phyloP scores from a whole-genome alignment of 164 flowering plant species.

The Nymphaea thermarum region DNA sequence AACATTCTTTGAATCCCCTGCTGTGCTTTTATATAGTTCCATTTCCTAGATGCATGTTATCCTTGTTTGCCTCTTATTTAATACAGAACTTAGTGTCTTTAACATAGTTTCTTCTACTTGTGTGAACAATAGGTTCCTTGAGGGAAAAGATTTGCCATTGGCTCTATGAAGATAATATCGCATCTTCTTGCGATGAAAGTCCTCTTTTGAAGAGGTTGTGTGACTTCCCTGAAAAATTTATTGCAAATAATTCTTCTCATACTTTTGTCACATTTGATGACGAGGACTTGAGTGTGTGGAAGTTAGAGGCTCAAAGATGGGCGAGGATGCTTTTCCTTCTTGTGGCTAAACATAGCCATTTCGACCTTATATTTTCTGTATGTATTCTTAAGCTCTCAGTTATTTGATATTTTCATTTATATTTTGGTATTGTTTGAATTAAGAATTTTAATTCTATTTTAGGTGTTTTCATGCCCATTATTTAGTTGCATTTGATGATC shows the following conservation, averaged over 20 bases:
- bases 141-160: constrained; percentile 42
- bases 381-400: not conserved
- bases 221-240: constrained; percentile 44
- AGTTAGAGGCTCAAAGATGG: constrained; percentile 62
- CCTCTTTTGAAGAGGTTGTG: constrained; percentile 26
- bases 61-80: too few relatives aligned
- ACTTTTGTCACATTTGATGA: constrained; percentile 42
- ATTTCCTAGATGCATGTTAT: too few relatives aligned
- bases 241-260: constrained; percentile 6
- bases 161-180: constrained; percentile 26
- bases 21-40: too few relatives aligned
- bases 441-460: too few relatives aligned
- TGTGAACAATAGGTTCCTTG: constrained; percentile 39
- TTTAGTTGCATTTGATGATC: too few relatives aligned
- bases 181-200: constrained; percentile 5
- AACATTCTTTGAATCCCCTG: too few relatives aligned
- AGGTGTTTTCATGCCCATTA: too few relatives aligned
- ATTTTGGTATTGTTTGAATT: too few relatives aligned
- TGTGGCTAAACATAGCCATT: constrained; percentile 31
- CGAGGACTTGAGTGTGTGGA: constrained; percentile 72
- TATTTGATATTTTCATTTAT: too few relatives aligned
- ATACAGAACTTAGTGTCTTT: too few relatives aligned
- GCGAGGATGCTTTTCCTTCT: constrained; percentile 64
- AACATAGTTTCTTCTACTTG: too few relatives aligned
- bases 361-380: constrained; percentile 48